Evolutionary conservation across 1,284 basidiomycete genomes (phyloP).

Genomic region (Leccinum huronense): DNA sequence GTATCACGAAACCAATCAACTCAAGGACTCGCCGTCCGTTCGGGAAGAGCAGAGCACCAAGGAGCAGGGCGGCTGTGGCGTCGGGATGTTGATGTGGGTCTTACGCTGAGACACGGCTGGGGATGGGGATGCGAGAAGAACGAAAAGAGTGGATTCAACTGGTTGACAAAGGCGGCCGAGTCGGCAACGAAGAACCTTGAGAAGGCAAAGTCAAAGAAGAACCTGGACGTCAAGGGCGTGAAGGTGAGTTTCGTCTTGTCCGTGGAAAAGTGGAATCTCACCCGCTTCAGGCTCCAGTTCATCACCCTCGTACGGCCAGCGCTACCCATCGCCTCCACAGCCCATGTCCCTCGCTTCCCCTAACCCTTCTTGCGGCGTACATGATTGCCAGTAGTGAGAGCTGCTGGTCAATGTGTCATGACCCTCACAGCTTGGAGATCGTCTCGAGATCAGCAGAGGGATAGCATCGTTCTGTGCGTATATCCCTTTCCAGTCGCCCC

Average conservation of each 20-base stretch:
- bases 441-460: conserved; percentile 74
- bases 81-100: conserved; percentile 91
- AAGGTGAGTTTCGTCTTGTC: conserved; percentile 36
- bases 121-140: conserved; percentile 64
- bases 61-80: conserved; percentile 75
- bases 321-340: too few species aligned
- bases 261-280: not conserved
- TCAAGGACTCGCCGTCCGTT: conserved; percentile 71
- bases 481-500: conserved; percentile 63
- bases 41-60: conserved; percentile 67
- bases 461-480: conserved; percentile 65
- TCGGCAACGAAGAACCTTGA: conserved; percentile 79
- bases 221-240: conserved; percentile 39
- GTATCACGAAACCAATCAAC: conserved; percentile 76
- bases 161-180: conserved; percentile 82
- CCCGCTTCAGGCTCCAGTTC: not conserved
- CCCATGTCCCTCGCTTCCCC: too few species aligned
- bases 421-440: conserved; percentile 71
- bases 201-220: conserved; percentile 45
- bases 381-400: conserved; percentile 62
- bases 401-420: conserved; percentile 76
- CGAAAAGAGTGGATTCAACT: conserved; percentile 76
- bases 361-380: too few species aligned
- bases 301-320: too few species aligned
- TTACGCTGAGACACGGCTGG: conserved; percentile 88